Conservation (phyloP, 306 rosid species). For the Hippophae gyantsensis region DNA sequence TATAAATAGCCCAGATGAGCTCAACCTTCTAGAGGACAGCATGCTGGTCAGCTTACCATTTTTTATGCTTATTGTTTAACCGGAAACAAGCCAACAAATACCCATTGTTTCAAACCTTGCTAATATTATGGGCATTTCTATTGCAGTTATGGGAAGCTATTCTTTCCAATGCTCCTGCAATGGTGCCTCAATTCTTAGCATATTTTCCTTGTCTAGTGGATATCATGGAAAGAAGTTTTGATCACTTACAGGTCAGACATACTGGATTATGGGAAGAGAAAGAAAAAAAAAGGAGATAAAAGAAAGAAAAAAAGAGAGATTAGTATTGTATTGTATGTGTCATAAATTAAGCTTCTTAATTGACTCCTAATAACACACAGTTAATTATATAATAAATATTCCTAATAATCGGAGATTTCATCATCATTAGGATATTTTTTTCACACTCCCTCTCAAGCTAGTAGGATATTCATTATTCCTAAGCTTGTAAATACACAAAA, state of each 20-base stretch:
- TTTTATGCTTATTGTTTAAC: constrained; percentile 8
- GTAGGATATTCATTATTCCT: too few relatives aligned
- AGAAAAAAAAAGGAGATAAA: too few relatives aligned
- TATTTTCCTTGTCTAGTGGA: constrained; percentile 70
- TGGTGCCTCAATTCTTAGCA: constrained; percentile 74
- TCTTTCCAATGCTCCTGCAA: constrained; percentile 84
- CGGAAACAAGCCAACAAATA: constrained; percentile 10
- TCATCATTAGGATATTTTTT: too few relatives aligned
- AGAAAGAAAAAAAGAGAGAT: too few relatives aligned
- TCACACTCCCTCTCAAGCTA: too few relatives aligned
- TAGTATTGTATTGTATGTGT: too few relatives aligned
- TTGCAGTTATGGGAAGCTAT: constrained; percentile 96
- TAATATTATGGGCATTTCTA: constrained; percentile 21
- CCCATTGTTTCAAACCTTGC: neutral
- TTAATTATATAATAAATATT: too few relatives aligned
- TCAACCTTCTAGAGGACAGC: constrained; percentile 93
- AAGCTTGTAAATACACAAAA: too few relatives aligned
- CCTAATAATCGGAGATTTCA: too few relatives aligned
- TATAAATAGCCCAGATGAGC: constrained; percentile 80
- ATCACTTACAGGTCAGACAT: constrained; percentile 78
- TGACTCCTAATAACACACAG: too few relatives aligned
- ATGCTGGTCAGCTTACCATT: constrained; percentile 62
- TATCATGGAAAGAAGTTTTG: constrained; percentile 84
- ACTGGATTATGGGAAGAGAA: constrained; percentile 1
- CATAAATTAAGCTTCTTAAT: too few relatives aligned